Evolutionary conservation across 257 asterid genomes (phyloP).

Genomic region (Leptodermis oblonga): DNA sequence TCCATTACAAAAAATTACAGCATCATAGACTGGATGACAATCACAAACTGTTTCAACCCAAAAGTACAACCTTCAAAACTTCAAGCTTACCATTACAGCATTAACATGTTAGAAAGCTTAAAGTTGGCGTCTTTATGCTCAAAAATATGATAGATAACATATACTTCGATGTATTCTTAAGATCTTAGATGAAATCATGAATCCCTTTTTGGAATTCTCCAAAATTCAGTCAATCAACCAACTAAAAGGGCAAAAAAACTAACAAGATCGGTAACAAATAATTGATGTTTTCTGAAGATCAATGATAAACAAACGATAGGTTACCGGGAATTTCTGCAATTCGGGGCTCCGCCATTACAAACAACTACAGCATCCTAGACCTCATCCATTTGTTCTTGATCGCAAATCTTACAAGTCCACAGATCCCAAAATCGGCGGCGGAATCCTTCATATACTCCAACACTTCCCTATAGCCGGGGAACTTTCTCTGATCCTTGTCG

Average conservation of each 20-base stretch:
- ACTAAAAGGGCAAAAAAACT: not conserved
- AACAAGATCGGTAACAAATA: too few relatives aligned
- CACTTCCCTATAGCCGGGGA: constrained; percentile 76
- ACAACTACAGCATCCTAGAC: constrained; percentile 86
- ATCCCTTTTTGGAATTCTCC: not conserved
- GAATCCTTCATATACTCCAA: constrained; percentile 68
- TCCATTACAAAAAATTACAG: too few relatives aligned
- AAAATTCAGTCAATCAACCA: not conserved
- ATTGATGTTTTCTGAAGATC: not conserved
- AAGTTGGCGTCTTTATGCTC: not conserved
- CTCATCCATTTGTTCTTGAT: constrained; percentile 31
- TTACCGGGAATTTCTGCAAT: constrained; percentile 77
- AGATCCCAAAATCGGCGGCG: constrained; percentile 50
- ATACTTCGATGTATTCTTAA: not conserved
- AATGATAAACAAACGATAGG: not conserved
- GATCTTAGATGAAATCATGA: not conserved
- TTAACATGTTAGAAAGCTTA: not conserved
- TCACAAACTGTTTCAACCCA: not conserved
- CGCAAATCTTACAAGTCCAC: constrained; percentile 60
- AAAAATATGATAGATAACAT: not conserved
- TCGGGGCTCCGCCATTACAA: constrained; percentile 90
- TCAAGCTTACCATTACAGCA: not conserved
- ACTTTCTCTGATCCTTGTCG: constrained; percentile 72
- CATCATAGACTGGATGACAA: not conserved
- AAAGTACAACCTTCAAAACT: not conserved